These are phyloP conservation scores for barrel medic (Medicago truncatula) DNA, from an alignment of 306 rosid species.

Conservation along the genomic window MtrunA17r5.0-ANR NC_053042.1:17034501-17035000, in stretches of 20 bases:
- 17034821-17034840: too few species aligned
- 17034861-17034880: too few species aligned
- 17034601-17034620: conserved; percentile 1
- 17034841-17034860: too few species aligned
- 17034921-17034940: conserved; percentile 71
- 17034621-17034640: neutral
- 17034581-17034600: neutral
- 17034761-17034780: neutral
- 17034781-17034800: too few species aligned
- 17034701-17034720: neutral
- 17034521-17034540: neutral
- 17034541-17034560: neutral
- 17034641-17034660: neutral
- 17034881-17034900: neutral
- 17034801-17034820: too few species aligned
- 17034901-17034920: conserved; percentile 13
- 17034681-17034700: neutral
- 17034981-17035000: conserved; percentile 49
- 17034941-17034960: conserved; percentile 81
- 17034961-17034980: conserved; percentile 63
- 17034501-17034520: conserved; percentile 1
- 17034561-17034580: conserved; percentile 23
- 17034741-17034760: neutral
- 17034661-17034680: neutral
- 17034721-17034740: neutral